A percentile compares a stretch with the other conserved stretches of the same genome.
Conservation (phyloP, 2,329 filamentous ascomycete genomes). For the Pseudocercospora musae region DNA sequence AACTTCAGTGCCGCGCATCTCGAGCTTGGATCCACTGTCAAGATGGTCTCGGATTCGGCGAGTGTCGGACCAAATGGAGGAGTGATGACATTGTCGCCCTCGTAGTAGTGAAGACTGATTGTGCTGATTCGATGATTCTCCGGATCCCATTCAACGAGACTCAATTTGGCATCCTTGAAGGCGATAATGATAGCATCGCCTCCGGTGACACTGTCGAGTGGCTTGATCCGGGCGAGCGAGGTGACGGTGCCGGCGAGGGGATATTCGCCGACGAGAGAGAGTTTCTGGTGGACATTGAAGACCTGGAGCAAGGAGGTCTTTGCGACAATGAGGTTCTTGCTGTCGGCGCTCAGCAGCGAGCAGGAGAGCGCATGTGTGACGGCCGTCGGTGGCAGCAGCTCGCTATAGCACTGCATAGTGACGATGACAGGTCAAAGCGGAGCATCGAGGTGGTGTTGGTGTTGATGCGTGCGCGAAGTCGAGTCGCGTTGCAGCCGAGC, state of each 20-base stretch:
- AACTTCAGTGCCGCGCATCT: constrained; percentile 95
- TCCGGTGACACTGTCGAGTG: constrained; percentile 68
- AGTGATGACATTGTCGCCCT: constrained; percentile 68
- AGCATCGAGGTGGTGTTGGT: background rate
- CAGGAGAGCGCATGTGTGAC: constrained; percentile 83
- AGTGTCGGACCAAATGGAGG: constrained; percentile 74
- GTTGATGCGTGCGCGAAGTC: background rate
- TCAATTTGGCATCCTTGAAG: constrained; percentile 88
- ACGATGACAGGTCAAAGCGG: background rate
- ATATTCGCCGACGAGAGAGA: constrained; percentile 83
- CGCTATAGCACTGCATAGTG: constrained; percentile 93
- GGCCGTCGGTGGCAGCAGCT: constrained; percentile 89
- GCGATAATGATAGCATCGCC: constrained; percentile 81
- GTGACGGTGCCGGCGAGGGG: constrained; percentile 79
- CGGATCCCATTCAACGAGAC: constrained; percentile 89
- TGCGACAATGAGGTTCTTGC: constrained; percentile 83
- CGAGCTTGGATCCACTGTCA: constrained; percentile 86
- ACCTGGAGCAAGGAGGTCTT: constrained; percentile 92
- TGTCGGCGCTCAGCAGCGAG: constrained; percentile 70
- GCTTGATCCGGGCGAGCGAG: constrained; percentile 74
- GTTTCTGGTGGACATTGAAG: constrained; percentile 63
- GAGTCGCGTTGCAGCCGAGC: background rate
- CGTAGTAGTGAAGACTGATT: constrained; percentile 95
- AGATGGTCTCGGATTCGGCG: constrained; percentile 71
- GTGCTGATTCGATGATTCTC: constrained; percentile 75